phyloP scores from a whole-genome alignment of 2,329 filamentous ascomycete species.

The Zasmidium angulare region DNA sequence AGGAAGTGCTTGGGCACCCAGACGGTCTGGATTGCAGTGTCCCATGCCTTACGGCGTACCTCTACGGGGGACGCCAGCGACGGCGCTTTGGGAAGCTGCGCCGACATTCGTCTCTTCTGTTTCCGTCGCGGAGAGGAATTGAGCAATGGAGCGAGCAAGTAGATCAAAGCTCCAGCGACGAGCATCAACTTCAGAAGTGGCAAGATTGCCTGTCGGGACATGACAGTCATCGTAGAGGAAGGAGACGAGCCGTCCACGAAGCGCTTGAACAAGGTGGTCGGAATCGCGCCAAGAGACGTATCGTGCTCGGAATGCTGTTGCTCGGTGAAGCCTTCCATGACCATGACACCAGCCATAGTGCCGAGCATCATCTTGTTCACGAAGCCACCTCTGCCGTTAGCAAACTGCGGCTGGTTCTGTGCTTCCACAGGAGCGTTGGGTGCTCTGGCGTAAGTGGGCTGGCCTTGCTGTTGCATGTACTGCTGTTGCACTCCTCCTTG shows the following conservation, averaged over 20 bases:
- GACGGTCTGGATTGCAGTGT: slow-evolving; percentile 87
- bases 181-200: slow-evolving; percentile 53
- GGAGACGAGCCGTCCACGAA: slow-evolving; percentile 21
- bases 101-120: slow-evolving; percentile 41
- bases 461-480: slow-evolving; percentile 34
- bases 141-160: slow-evolving; percentile 58
- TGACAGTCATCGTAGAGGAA: slow-evolving; percentile 16
- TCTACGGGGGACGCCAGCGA: slow-evolving; percentile 80
- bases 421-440: slow-evolving; percentile 34
- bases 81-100: slow-evolving; percentile 55
- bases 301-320: slow-evolving; percentile 57
- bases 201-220: slow-evolving; percentile 32
- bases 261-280: slow-evolving; percentile 37
- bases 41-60: slow-evolving; percentile 84
- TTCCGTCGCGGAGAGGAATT: slow-evolving; percentile 57
- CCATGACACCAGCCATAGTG: slow-evolving; percentile 87
- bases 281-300: slow-evolving; percentile 43
- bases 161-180: slow-evolving; percentile 55
- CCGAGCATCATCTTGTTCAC: slow-evolving; percentile 85
- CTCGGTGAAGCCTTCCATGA: slow-evolving; percentile 76
- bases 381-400: slow-evolving; percentile 45
- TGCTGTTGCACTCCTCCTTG: slow-evolving; percentile 31
- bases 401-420: slow-evolving; percentile 38
- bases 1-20: slow-evolving; percentile 88
- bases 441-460: slow-evolving; percentile 33